Evolutionary conservation across 805 yeast genomes (phyloP).

Genomic region (Metschnikowia vanudenii): DNA sequence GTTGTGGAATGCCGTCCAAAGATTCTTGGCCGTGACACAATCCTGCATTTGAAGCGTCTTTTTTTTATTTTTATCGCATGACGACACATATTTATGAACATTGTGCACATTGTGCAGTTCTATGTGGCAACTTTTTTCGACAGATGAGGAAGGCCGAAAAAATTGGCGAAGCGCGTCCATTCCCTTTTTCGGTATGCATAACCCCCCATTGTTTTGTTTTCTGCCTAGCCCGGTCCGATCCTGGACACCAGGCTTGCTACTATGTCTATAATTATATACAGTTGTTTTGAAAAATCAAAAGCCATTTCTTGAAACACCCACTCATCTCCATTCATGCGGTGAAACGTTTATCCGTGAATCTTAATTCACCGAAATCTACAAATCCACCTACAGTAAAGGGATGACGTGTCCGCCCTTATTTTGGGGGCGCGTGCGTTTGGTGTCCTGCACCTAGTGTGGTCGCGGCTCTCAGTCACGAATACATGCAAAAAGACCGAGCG

Average conservation of each 20-base stretch:
- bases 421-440: background rate
- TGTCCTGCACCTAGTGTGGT: background rate
- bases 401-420: slow-evolving; percentile 1
- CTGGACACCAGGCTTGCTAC: no score
- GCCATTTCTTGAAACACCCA: no score
- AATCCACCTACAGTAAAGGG: no score
- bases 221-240: no score
- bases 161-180: slow-evolving; percentile 2
- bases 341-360: no score
- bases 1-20: no score
- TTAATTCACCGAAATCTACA: no score
- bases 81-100: background rate
- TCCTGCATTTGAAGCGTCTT: background rate
- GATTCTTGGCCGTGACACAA: background rate
- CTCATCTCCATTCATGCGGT: no score
- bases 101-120: background rate
- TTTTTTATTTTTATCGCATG: background rate
- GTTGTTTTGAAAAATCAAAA: no score
- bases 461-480: slow-evolving; percentile 1
- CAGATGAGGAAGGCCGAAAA: background rate
- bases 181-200: background rate
- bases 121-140: background rate
- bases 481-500: background rate
- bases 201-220: background rate
- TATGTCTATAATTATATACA: no score